A percentile compares a stretch with the other conserved stretches of the same genome.
Conservation (phyloP, 2,329 filamentous ascomycete species). For the Magnaporthiopsis poae region DNA sequence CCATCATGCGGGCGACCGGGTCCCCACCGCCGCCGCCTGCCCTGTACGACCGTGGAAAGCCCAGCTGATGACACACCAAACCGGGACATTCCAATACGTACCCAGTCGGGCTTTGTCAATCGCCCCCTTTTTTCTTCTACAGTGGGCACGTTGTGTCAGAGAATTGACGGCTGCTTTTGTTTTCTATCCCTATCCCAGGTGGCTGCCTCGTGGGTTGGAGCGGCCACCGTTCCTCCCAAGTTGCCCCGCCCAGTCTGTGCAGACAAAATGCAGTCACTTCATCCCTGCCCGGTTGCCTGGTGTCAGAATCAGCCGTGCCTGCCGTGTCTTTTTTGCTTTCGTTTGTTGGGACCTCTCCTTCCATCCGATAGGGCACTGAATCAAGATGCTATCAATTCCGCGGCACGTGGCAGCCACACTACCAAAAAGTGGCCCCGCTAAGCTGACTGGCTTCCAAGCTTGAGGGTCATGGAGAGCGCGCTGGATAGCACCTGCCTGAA, state of each 20-base stretch:
- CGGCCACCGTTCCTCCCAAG: neutral
- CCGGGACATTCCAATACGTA: neutral
- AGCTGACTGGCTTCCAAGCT: too few species aligned
- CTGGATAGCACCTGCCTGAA: too few species aligned
- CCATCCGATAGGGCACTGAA: too few species aligned
- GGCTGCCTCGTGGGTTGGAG: too few species aligned
- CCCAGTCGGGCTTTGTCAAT: neutral
- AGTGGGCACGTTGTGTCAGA: neutral
- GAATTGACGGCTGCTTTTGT: neutral
- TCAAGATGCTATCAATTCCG: too few species aligned
- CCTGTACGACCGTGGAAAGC: too few species aligned
- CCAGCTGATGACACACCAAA: neutral
- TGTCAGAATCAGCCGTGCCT: neutral
- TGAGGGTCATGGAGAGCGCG: too few species aligned
- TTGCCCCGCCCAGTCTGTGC: neutral
- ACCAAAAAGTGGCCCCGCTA: too few species aligned
- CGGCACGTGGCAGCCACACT: too few species aligned
- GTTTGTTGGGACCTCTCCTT: too few species aligned
- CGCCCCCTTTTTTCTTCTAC: neutral
- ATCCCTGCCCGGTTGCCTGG: neutral
- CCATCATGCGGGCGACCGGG: neutral
- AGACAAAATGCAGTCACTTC: neutral
- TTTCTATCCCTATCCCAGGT: neutral
- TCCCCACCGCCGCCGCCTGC: neutral
- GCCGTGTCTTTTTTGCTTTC: too few species aligned